phyloP scores from a whole-genome alignment of 1,284 basidiomycete species.

The Apiotrichum laibachii region DNA sequence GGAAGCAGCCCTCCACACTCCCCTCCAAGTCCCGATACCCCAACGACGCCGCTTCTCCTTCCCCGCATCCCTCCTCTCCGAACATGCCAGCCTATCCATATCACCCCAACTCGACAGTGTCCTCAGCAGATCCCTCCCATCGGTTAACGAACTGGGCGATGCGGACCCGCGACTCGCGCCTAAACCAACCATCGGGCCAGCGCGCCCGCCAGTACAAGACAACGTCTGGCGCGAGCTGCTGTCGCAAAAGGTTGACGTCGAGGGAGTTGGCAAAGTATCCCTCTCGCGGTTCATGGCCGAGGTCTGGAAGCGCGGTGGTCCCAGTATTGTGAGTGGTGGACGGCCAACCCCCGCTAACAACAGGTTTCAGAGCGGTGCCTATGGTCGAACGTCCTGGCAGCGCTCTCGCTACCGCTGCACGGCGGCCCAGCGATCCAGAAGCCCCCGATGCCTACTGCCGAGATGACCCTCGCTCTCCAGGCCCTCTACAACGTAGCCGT shows the following conservation, averaged over 20 bases:
- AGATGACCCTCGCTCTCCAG: slow-evolving; percentile 36
- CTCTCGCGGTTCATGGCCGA: slow-evolving; percentile 39
- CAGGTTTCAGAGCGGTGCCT: slow-evolving; percentile 39
- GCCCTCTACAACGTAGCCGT: slow-evolving; percentile 43
- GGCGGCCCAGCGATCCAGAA: neutral
- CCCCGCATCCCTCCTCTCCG: neutral
- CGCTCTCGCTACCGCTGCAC: neutral
- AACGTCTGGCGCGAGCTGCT: slow-evolving; percentile 22
- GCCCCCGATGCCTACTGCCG: slow-evolving; percentile 24
- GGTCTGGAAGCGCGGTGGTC: slow-evolving; percentile 46
- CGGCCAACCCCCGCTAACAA: neutral
- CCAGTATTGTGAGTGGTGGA: slow-evolving; percentile 33
- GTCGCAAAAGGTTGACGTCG: slow-evolving; percentile 39
- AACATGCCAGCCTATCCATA: neutral
- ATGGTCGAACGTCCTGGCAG: slow-evolving; percentile 38
- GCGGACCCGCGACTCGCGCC: no score
- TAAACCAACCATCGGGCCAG: no score
- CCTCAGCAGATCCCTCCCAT: no score
- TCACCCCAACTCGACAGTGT: no score
- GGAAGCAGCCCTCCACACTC: slow-evolving; percentile 26
- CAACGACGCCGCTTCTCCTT: neutral
- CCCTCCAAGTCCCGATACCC: slow-evolving; percentile 11
- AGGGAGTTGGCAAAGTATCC: slow-evolving; percentile 40
- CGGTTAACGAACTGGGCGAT: no score
- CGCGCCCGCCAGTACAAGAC: neutral